A percentile compares a stretch with the other conserved stretches of the same genome.
Evolutionary conservation across 2,329 filamentous ascomycete species (phyloP).

Genomic region (Trichoderma hamatum): DNA sequence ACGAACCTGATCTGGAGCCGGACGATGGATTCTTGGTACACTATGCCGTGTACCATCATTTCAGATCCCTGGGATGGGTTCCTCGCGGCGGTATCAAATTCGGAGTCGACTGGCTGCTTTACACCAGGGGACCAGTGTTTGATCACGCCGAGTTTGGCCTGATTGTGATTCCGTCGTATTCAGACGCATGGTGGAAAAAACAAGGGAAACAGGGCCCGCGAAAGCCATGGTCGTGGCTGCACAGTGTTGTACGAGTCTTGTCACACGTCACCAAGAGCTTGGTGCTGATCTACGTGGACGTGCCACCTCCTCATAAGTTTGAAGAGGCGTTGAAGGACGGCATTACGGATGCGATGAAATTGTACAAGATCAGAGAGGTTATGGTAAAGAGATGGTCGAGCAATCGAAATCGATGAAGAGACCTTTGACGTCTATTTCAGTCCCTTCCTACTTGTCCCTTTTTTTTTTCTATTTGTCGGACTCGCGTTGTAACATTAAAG

Average conservation of each 20-base stretch:
- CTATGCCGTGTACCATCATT: constrained; percentile 94
- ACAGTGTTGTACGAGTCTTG: constrained; percentile 86
- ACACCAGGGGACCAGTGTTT: constrained; percentile 90
- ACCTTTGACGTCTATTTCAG: not conserved
- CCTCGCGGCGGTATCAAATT: constrained; percentile 93
- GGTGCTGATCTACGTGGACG: constrained; percentile 86
- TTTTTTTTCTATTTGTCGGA: not conserved
- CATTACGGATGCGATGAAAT: constrained; percentile 64
- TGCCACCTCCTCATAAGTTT: constrained; percentile 68
- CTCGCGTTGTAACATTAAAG: not conserved
- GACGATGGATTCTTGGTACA: constrained; percentile 85
- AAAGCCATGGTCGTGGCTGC: constrained; percentile 78
- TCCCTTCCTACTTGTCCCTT: not conserved
- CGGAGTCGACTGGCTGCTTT: constrained; percentile 91
- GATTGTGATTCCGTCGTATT: constrained; percentile 81
- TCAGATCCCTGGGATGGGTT: constrained; percentile 93
- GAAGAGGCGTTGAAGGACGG: constrained; percentile 53
- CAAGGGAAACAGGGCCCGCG: constrained; percentile 53
- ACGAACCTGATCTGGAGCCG: constrained; percentile 56
- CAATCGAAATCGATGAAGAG: constrained; percentile 65
- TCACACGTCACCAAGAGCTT: constrained; percentile 88
- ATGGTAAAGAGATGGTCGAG: constrained; percentile 81
- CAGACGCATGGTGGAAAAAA: constrained; percentile 70
- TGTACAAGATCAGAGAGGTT: constrained; percentile 79
- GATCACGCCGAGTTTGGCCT: constrained; percentile 93